Percentiles rank a stretch among this genome's conserved stretches.
Conservation (phyloP, 805 yeast species). For the Sugiyamaella boreocaroliniensis region DNA sequence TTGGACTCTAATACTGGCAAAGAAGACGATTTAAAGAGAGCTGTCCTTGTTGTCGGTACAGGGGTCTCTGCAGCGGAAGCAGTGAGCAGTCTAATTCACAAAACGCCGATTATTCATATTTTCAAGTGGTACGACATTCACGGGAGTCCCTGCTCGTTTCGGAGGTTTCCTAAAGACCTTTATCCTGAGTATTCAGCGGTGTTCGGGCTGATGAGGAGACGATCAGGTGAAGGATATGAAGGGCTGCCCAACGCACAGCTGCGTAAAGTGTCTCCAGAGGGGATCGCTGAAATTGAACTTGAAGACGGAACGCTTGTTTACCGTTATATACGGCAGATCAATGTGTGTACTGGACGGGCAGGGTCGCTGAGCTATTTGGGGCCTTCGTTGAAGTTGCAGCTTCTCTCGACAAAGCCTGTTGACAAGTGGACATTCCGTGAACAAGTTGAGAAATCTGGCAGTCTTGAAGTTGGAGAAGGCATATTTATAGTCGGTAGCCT, state of each 20-base stretch:
- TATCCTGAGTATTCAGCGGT: constrained; percentile 30
- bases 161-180: constrained; percentile 25
- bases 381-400: constrained; percentile 1
- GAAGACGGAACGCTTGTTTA: constrained; percentile 10
- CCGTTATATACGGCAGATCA: constrained; percentile 14
- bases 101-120: constrained; percentile 20
- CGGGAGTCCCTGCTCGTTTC: constrained; percentile 23
- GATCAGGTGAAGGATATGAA: constrained; percentile 9
- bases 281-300: constrained; percentile 12
- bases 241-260: constrained; percentile 22
- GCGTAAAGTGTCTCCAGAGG: constrained; percentile 10
- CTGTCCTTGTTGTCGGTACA: constrained; percentile 25
- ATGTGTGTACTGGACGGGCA: constrained; percentile 26
- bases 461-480: constrained; percentile 5
- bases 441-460: constrained; percentile 7
- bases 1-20: background rate
- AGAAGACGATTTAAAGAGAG: background rate
- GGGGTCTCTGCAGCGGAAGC: constrained; percentile 34
- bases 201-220: constrained; percentile 22
- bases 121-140: constrained; percentile 23
- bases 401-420: background rate
- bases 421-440: constrained; percentile 10
- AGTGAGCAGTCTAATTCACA: constrained; percentile 13
- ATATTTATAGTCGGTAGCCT: constrained; percentile 28
- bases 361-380: constrained; percentile 26